Base-by-base conservation (phyloP, 768 basidiomycete genomes). In the Rossbeevera mucosa region DNA sequence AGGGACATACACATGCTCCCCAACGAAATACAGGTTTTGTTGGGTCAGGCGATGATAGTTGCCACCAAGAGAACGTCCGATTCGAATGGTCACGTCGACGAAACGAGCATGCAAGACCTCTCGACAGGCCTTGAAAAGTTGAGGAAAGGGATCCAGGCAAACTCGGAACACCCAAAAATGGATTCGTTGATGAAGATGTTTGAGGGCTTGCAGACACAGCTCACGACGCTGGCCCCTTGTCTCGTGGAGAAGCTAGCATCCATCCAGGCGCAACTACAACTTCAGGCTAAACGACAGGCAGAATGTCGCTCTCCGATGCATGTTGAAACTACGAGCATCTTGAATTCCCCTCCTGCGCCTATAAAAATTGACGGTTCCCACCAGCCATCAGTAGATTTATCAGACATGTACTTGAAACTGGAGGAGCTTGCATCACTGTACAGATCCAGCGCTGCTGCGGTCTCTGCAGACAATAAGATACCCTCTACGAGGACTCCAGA, bases 141-240 rank as follows among this genome's bases (percentile, higher is more conserved):
- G 57, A 63, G 36, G 47, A 55, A 54, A 26, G 60, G 58, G 26
- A 36, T 54, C 6, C 41, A 44, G 14, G 44, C 47, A 16, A 50
- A 44, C n/a, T 52, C 53, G 18, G 52, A 53, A 41, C 28, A 50
- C 13, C 31, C 53, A 12, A 56, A 52, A 21, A 45, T 62, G 33
- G 57, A 66, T 16, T 54, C 52, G 5, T 59, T 76, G 6, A 48
- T 66, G 25, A 64, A 58, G 29, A 70, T 70, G 50, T 57, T 80
- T 33, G 74, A 72, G 25, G 74, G 68, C 14, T 64, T 80, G 38
- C 68, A 72, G 47, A 47, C 51, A 3, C 72, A 71, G n/a, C 58
- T 83, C 47, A 68, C 66, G 12, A 60, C 61, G 7, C 66, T 75
- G 30, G 62, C 76, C 30, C 71, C 74, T 11, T 52, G 65, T 6